Evolutionary conservation across 805 yeast species (phyloP).

Genomic region (Candida boleticola): DNA sequence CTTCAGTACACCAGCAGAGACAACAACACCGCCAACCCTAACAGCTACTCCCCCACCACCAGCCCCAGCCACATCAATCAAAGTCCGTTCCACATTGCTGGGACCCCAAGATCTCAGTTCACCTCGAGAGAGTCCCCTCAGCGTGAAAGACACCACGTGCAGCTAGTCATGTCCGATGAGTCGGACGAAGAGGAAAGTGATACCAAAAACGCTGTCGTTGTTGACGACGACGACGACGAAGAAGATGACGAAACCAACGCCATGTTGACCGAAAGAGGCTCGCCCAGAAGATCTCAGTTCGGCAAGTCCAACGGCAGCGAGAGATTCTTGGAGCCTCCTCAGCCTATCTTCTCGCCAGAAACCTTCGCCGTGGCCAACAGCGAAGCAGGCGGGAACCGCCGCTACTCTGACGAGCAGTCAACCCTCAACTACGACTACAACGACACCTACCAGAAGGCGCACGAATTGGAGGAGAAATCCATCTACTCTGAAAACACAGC

Average conservation of each 20-base stretch:
- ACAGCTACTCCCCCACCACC: not conserved
- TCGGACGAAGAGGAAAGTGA: conserved; percentile 1
- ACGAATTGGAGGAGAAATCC: conserved; percentile 32
- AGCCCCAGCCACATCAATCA: not conserved
- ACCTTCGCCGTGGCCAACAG: conserved; percentile 60
- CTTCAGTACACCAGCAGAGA: conserved; percentile 10
- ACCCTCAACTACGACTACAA: conserved; percentile 38
- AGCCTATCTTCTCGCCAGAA: conserved; percentile 61
- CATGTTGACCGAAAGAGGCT: conserved; percentile 25
- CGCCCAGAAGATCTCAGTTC: conserved; percentile 33
- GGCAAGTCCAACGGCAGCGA: conserved; percentile 39
- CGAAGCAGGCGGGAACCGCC: conserved; percentile 12
- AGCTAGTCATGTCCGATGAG: conserved; percentile 47
- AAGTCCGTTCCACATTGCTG: not conserved
- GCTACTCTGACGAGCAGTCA: conserved; percentile 20
- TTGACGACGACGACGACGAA: conserved; percentile 24
- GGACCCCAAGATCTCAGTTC: conserved; percentile 62
- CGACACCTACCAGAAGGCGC: conserved; percentile 31
- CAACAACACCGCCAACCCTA: not conserved
- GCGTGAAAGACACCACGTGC: conserved; percentile 47
- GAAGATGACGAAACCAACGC: conserved; percentile 9
- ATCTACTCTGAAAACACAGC: conserved; percentile 28
- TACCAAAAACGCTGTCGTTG: conserved; percentile 10
- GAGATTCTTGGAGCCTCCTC: conserved; percentile 59
- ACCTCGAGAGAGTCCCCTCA: conserved; percentile 73